Base-by-base conservation (phyloP, 495 filamentous ascomycete species). In the Aspergillus asperescens region DNA sequence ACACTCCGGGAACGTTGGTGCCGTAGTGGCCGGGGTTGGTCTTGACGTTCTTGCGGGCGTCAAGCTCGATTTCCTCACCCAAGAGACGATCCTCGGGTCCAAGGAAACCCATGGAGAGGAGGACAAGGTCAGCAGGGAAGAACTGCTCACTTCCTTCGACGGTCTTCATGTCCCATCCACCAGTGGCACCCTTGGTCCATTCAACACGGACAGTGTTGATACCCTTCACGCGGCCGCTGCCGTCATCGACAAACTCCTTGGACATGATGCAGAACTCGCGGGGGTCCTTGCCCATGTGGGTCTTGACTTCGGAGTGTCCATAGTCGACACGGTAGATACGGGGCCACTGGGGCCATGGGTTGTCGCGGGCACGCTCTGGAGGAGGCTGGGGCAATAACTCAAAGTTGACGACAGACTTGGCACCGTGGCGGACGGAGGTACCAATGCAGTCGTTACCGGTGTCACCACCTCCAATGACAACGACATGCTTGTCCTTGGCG, bases 111-210 rank as follows among this genome's bases (percentile, higher is more conserved):
- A 98, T 98, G 20, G 92, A 96, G 22, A 98, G 77, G 25, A 98
- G 86, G 40, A 98, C 92, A 29, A 98, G 84, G 57, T 98, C 93
- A 9, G 93, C 93, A 16, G 90, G 90, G 84, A 98, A 97, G 79
- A 94, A 95, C 66, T 96, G 86, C 74, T 96, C 87, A 48, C 87
- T 91, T 20, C 88, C 90, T 57, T 96, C 93, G 22, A 95, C 78
- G 65, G 94, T 90, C 80, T 96, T 96, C 93, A 98, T 98, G 67
- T 98, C 93, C 93, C 93, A 98, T 24, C 93, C 93, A 48, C 94
- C 94, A 47, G 81, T 83, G 24, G 87, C 79, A 41, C 81, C 85
- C 79, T 90, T 91, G 50, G 91, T 91, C 93, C 93, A 98, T 69
- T 97, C 93, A 27, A 98, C 94, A 29, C 92, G 89, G 43, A 96